phyloP scores from a whole-genome alignment of 441 rosid species.

The Manihot esculenta region DNA sequence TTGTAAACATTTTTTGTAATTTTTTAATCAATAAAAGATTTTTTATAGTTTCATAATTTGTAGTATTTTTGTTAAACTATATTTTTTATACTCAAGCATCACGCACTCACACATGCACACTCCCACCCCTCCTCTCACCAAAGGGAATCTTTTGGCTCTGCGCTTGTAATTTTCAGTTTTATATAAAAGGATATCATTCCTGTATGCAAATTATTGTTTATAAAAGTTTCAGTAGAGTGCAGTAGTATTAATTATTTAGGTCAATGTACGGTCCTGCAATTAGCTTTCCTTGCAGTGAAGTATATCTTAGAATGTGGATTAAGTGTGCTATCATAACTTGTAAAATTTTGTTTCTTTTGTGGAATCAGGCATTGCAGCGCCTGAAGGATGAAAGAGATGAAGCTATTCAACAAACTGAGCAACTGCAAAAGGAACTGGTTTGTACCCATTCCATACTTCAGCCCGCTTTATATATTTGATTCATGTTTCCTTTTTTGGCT shows the following conservation, averaged over 20 bases:
- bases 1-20: no score
- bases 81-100: no score
- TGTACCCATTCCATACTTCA: conserved; percentile 7
- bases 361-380: conserved; percentile 57
- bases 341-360: conserved; percentile 13
- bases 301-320: neutral
- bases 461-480: conserved; percentile 5
- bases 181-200: neutral
- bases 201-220: neutral
- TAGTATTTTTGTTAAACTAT: no score
- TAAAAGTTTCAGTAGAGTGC: neutral
- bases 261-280: neutral
- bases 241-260: neutral
- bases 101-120: no score
- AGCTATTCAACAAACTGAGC: conserved; percentile 68
- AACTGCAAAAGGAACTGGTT: conserved; percentile 85
- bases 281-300: neutral
- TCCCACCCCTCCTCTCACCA: no score
- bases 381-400: conserved; percentile 84
- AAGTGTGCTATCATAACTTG: neutral
- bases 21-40: no score
- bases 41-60: no score
- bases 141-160: no score
- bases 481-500: neutral
- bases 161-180: no score